Evolutionary conservation across 2,329 filamentous ascomycete species (phyloP).

Genomic region (Dactylellina sp.): DNA sequence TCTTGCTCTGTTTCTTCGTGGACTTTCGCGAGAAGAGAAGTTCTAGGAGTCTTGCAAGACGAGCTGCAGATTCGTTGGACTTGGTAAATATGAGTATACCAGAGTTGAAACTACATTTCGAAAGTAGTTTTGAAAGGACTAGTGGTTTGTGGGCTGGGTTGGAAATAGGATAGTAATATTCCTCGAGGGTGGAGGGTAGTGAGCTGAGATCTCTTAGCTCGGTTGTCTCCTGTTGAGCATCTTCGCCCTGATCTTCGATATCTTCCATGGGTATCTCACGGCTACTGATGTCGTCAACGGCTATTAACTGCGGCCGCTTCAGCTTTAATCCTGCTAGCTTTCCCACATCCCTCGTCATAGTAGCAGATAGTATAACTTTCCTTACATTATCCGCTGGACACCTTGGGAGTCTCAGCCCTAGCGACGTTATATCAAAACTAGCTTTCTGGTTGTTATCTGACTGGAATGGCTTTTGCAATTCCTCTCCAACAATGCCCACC

Average conservation of each 20-base stretch:
- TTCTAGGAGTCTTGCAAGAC: conserved; percentile 81
- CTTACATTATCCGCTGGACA: conserved; percentile 68
- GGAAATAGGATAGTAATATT: conserved; percentile 76
- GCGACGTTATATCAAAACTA: conserved; percentile 59
- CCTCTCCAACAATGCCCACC: conserved; percentile 78
- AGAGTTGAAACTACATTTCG: conserved; percentile 61
- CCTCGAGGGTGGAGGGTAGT: conserved; percentile 67
- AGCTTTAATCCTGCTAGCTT: conserved; percentile 80
- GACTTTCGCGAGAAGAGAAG: conserved; percentile 67
- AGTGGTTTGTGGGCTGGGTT: conserved; percentile 81
- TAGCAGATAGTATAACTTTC: conserved; percentile 90
- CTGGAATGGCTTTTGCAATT: conserved; percentile 69
- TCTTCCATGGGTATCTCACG: conserved; percentile 58
- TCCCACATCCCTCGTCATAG: conserved; percentile 87
- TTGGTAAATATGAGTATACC: conserved; percentile 85
- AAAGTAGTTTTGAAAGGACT: conserved; percentile 81
- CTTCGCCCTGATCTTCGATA: conserved; percentile 61
- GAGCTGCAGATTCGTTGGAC: conserved; percentile 87
- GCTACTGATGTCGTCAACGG: conserved; percentile 72
- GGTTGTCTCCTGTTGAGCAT: conserved; percentile 71
- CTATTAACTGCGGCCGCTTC: conserved; percentile 78
- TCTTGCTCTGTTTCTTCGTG: conserved; percentile 17
- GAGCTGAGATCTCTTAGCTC: conserved; percentile 34
- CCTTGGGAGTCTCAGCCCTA: conserved; percentile 17
- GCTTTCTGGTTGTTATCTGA: conserved; percentile 65